phyloP scores from a whole-genome alignment of 2,329 filamentous ascomycete species.

The Hymenoscyphus albidus region DNA sequence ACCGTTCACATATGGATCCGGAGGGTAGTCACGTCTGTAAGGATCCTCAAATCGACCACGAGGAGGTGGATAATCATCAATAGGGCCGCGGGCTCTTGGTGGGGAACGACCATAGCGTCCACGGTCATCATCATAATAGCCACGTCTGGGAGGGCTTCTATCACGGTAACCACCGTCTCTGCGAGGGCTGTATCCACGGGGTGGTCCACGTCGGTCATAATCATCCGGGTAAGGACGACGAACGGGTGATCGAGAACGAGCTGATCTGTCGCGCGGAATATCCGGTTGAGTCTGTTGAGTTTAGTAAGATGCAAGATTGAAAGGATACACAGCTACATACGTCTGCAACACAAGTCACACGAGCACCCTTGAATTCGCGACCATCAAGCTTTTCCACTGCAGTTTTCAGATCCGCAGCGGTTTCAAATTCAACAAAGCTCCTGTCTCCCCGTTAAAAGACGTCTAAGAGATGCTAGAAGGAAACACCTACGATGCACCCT shows the following conservation, averaged over 20 bases:
- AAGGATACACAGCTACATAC: slow-evolving; percentile 50
- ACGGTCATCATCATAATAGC: slow-evolving; percentile 88
- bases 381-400: slow-evolving; percentile 94
- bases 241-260: slow-evolving; percentile 74
- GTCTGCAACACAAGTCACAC: slow-evolving; percentile 82
- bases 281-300: slow-evolving; percentile 70
- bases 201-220: slow-evolving; percentile 78
- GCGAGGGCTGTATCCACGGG: slow-evolving; percentile 81
- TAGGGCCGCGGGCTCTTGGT: slow-evolving; percentile 64
- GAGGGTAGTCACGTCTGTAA: slow-evolving; percentile 64
- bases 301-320: slow-evolving; percentile 28
- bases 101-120: slow-evolving; percentile 75
- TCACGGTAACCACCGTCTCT: slow-evolving; percentile 70
- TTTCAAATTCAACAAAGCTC: slow-evolving; percentile 98
- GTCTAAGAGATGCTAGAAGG: not conserved
- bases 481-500: slow-evolving; percentile 63
- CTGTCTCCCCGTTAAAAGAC: slow-evolving; percentile 21
- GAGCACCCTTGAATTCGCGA: slow-evolving; percentile 85
- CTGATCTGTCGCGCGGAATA: slow-evolving; percentile 59
- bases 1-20: slow-evolving; percentile 54
- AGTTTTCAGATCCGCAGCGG: slow-evolving; percentile 78
- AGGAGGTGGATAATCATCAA: slow-evolving; percentile 74
- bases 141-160: slow-evolving; percentile 73
- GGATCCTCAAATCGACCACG: slow-evolving; percentile 71
- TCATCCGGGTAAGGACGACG: slow-evolving; percentile 73